Evolutionary conservation across 192 early-diverging fungal genomes (phyloP).

Genomic region (Coemansia sp.): DNA sequence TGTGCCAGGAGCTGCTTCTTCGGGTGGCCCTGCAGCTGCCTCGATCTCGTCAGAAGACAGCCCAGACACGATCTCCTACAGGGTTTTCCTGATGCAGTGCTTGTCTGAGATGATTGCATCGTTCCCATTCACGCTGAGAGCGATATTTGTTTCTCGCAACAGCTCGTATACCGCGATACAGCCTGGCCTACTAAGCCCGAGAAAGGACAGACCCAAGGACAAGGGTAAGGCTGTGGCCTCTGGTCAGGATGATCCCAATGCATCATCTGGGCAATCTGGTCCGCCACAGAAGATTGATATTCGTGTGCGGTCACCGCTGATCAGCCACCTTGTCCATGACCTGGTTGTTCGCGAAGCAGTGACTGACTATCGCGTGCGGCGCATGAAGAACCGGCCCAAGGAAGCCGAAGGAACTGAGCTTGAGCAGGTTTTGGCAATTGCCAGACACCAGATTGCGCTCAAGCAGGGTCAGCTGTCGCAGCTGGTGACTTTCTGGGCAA

Average conservation of each 20-base stretch:
- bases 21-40: background rate
- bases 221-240: conserved; percentile 21
- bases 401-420: conserved; percentile 29
- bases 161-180: conserved; percentile 3
- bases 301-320: conserved; percentile 45
- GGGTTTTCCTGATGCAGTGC: conserved; percentile 83
- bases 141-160: conserved; percentile 41
- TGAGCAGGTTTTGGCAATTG: conserved; percentile 40
- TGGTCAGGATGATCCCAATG: conserved; percentile 13
- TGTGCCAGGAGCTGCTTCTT: background rate
- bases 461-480: conserved; percentile 58
- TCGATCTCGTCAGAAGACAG: conserved; percentile 22
- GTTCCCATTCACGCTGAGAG: conserved; percentile 62
- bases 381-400: conserved; percentile 18
- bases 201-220: conserved; percentile 35
- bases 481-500: conserved; percentile 67
- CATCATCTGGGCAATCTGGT: background rate
- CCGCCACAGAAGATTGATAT: conserved; percentile 16
- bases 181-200: conserved; percentile 23
- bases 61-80: conserved; percentile 53
- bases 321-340: conserved; percentile 51
- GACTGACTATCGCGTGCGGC: conserved; percentile 26
- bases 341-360: conserved; percentile 53
- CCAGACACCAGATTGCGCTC: conserved; percentile 38
- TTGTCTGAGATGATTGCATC: conserved; percentile 85